Conservation (phyloP, 176 grass and related monocot genomes). For the Eragrostis nindensis region DNA sequence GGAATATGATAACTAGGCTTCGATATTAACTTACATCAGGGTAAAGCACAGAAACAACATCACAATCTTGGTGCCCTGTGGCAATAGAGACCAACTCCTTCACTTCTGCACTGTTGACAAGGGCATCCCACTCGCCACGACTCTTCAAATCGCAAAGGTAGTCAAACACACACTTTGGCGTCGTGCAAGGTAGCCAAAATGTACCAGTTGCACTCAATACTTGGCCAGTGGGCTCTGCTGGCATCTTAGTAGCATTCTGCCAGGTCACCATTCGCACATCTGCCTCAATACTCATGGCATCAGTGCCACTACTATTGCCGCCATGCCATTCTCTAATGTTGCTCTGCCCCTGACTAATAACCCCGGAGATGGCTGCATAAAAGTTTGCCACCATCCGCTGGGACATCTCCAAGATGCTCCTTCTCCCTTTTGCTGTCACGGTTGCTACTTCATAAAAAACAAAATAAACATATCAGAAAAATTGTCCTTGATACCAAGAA, state of each 20-base stretch:
- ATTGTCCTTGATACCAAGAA: too few relatives aligned
- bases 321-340: conserved; percentile 2
- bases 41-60: conserved; percentile 50
- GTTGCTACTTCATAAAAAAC: background rate
- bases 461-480: background rate
- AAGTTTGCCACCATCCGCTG: conserved; percentile 44
- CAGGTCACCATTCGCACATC: conserved; percentile 33
- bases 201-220: conserved; percentile 43
- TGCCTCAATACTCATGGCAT: background rate
- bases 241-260: background rate
- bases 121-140: conserved; percentile 50
- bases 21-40: conserved; percentile 38
- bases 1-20: background rate
- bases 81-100: conserved; percentile 36
- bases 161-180: conserved; percentile 29
- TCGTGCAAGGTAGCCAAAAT: conserved; percentile 35
- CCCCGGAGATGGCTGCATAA: conserved; percentile 23
- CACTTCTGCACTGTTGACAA: conserved; percentile 21
- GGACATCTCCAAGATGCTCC: conserved; percentile 37
- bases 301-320: background rate
- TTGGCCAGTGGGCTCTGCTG: background rate
- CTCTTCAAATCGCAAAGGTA: conserved; percentile 39
- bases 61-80: conserved; percentile 36
- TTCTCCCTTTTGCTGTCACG: conserved; percentile 7
- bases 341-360: background rate